Evolutionary conservation across 73 alveolate species (phyloP), one percentile per base, ranked within the genome.

Genomic region (Uronychia setigera): DNA sequence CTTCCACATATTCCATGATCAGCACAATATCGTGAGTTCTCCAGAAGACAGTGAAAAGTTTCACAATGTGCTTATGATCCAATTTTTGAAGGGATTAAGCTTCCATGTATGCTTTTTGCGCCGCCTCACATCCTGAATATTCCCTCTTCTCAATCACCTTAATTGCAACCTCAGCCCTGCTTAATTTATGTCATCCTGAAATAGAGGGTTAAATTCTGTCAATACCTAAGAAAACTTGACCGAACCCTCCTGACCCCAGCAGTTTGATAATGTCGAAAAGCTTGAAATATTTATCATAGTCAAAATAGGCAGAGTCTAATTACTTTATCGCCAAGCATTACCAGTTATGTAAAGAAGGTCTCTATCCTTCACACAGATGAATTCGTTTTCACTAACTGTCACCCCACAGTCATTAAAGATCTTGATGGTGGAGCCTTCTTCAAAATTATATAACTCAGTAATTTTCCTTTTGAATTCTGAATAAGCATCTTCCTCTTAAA

Each of bases 161-260:
- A 5, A 94, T 94, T 26, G 98, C 98, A 87, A 77, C 87, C 87
- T 88, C 91, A 34, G 88, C 89, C 29, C 85, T 83, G 0, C 93
- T 80, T 11, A 84, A 58, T 32, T 86, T 30, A 75, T 94, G 93
- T 78, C 77, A 81, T 19, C 67, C 67, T 46, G 67, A 19, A 46
- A 19, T 46, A 5, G 19, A 46, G 19, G 67, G n/a, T n/a, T n/a
- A n/a, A n/a, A n/a, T n/a, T n/a, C n/a, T n/a, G 19, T 5, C 19
- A 5, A 11, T 46, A 33, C 95, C 95, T 25, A 94, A 78, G 82
- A 60, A 88, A 26, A 94, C 96, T 59, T 88, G 46, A 0, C 97
- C 98, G 76, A 81, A 94, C 34, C 98, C 98, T 1, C 98, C 98
- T 31, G 92, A 88, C 32, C 94, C 94, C 74, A 94, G 90, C 80